Percentiles rank a stretch among this genome's conserved stretches.
These are phyloP conservation scores for Withania somnifera DNA, from an alignment of 305 asterid genomes.

Conservation along the genomic window DNA sequence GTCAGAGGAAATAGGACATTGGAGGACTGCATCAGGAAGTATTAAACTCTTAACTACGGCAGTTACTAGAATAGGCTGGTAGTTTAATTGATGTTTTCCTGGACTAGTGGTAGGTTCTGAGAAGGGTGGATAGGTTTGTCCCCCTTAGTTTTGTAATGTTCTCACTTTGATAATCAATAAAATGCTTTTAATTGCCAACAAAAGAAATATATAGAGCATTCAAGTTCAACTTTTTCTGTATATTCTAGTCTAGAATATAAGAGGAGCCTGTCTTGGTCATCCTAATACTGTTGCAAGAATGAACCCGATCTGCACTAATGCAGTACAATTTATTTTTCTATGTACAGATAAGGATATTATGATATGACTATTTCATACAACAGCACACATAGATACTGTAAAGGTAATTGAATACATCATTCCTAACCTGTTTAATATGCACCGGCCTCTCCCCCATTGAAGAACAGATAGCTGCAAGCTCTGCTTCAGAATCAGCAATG, in stretches of 20 bases:
- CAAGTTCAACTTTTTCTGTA: neutral
- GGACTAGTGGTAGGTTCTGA: no score
- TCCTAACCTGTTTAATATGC: slow-evolving; percentile 36
- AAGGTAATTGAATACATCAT: neutral
- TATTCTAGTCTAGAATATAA: neutral
- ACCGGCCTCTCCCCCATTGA: slow-evolving; percentile 95
- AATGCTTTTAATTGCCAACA: no score
- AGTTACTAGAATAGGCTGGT: no score
- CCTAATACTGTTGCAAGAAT: neutral
- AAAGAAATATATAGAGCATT: neutral
- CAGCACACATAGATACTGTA: neutral
- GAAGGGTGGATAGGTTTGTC: no score
- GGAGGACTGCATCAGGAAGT: no score
- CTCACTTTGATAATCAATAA: no score
- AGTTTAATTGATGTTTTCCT: no score
- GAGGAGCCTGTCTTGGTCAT: neutral
- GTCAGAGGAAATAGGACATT: no score
- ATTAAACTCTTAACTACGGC: no score
- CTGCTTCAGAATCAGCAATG: slow-evolving; percentile 97
- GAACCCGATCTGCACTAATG: neutral
- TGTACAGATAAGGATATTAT: neutral
- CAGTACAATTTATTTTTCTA: neutral
- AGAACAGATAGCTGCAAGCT: slow-evolving; percentile 82
- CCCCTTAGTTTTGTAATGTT: no score
- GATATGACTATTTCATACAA: neutral